Conservation (phyloP, 768 basidiomycete genomes). For the Phlebiopsis gigantea region DNA sequence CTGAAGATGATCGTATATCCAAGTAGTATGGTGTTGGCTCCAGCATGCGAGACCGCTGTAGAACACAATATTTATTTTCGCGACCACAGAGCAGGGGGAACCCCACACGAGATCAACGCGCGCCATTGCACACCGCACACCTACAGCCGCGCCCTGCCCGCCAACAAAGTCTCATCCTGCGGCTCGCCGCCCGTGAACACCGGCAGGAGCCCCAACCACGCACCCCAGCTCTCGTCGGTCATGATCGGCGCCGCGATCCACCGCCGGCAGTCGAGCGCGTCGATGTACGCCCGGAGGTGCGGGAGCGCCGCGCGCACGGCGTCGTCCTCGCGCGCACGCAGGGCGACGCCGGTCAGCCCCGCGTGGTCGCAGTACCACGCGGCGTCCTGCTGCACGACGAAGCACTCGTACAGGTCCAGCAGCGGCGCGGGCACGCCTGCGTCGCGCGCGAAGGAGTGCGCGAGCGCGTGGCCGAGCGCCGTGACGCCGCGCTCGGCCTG, state of each 20-base stretch:
- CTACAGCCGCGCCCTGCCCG: no score
- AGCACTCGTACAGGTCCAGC: slow-evolving; percentile 15
- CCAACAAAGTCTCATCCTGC: background rate
- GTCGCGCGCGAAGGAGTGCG: slow-evolving; percentile 13
- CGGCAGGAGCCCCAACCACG: background rate
- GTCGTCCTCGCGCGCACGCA: background rate
- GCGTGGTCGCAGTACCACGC: slow-evolving; percentile 15
- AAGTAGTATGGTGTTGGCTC: no score
- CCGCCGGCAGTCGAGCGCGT: background rate
- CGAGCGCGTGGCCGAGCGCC: slow-evolving; percentile 15
- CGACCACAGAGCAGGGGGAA: no score
- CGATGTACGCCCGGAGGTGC: background rate
- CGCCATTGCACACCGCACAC: no score
- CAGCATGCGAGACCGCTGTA: no score
- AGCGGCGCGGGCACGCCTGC: slow-evolving; percentile 11
- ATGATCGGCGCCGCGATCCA: background rate
- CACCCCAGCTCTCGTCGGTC: background rate
- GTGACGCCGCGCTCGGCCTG: slow-evolving; percentile 14
- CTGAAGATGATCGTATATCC: no score
- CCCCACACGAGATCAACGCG: no score
- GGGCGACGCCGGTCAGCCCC: background rate
- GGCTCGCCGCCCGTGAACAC: background rate
- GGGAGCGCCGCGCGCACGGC: background rate
- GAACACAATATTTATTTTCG: no score
- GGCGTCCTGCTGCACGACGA: slow-evolving; percentile 12